Evolutionary conservation across 2,329 filamentous ascomycete species (phyloP), one percentile per base, ranked within the genome.

Genomic region (Mariannaea elegans): DNA sequence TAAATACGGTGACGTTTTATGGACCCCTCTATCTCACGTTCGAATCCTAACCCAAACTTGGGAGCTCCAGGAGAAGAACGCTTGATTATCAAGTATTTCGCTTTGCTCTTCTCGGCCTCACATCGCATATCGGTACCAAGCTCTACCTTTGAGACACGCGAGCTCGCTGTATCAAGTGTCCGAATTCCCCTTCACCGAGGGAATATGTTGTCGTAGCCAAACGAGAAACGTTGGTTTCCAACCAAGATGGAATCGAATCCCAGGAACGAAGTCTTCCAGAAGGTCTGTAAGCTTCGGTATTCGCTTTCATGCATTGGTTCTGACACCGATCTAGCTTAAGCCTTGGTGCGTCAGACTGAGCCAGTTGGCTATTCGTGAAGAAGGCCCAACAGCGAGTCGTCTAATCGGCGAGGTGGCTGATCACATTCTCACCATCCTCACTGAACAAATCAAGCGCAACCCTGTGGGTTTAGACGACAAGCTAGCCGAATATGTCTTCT

Each of bases 401-500:
- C 76, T 81, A 53, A 74, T 89, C 44, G 72, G 78, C 23, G 72
- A 77, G 7, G 78, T 85, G 23, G 79, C 78, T 2, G 72, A 75
- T 21, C 76, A 81, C 57, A 73, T 88, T 3, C 75, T 81, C 27
- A 63, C 65, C 19, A 73, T 85, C n/a, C 75, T 88, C 4, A 71
- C 80, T 42, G 71, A 73, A 29, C 82, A 82, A 67, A 67, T 78
- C 24, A 69, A 73, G 39, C 70, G 69, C 21, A 81, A 86, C 63
- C 74, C 80, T 3, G 73, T 78, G 2, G 78, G 80, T 1, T 75
- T 98, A 16, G 92, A 97, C 73, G 84, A 89, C 51, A 94, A 93
- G 73, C 80, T 98, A 16, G 93, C 94, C 13, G 94, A 97, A 79
- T 99, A 98, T 81, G 85, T 91, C 71, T 98, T 98, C 80, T 97